Base-by-base conservation (phyloP, 495 filamentous ascomycete genomes). In the Penicillium waksmanii region DNA sequence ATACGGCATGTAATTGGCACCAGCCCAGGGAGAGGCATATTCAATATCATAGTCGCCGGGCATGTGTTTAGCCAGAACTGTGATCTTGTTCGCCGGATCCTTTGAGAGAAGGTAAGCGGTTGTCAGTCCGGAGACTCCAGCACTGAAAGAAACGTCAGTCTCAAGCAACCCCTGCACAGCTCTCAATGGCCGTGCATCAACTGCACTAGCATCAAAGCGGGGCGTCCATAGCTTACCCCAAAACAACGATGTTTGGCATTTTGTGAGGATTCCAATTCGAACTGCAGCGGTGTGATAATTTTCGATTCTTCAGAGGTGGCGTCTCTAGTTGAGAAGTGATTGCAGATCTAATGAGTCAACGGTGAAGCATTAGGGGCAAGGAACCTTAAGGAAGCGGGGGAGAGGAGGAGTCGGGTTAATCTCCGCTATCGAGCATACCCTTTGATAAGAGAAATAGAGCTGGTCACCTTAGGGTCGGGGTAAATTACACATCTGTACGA, bases 41-140 rank as follows among this genome's bases (percentile, higher is more conserved):
- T 98, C 93, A 53, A 95, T 89, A 67, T 97, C 93, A 76, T 96
- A 97, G 78, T 98, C 95, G 36, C 95, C 95, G 0, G 95, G 95
- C 96, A 98, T 96, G 66, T 98, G 93, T 72, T 97, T 97, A 21
- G 92, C 91, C 3, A 94, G 79, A 23, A 98, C 82, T 3, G 93
- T 96, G 59, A 98, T 79, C 51, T 85, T 84, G 64, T 87, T 87
- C 21, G 82, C 73, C 3, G 80, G 70, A 63, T 89, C 84, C 61
- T 85, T 86, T 43, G 93, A 89, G 25, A 98, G 84, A 17, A 91
- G 74, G 35, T 96, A 83, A 8, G 96, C 95, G 9, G 90, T 93
- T n/a, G 95, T 98, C 54, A 98, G 83, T 52, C 95, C 95, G 48
- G 87, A 84, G 5, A 98, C 93, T 15, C 95, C 95, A 56, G 95